Conservation (phyloP, 306 rosid genomes). For the Luffa aegyptiaca region DNA sequence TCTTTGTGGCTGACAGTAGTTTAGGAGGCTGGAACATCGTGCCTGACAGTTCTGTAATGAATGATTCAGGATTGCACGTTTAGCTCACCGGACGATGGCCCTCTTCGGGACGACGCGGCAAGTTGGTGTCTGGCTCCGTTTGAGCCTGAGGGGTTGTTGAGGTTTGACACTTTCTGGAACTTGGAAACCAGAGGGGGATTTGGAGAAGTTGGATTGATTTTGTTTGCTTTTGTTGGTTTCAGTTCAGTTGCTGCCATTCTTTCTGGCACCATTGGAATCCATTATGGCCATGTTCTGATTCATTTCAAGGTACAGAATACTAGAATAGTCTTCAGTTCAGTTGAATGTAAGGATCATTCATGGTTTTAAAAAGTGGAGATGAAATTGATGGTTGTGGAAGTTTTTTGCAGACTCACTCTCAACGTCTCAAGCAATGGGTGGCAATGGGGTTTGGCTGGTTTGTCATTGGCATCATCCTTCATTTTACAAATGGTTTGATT, state of each 20-base stretch:
- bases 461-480: slow-evolving; percentile 57
- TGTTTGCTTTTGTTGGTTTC: background rate
- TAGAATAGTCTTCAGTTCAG: background rate
- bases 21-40: background rate
- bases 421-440: slow-evolving; percentile 82
- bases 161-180: slow-evolving; percentile 20
- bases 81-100: slow-evolving; percentile 34
- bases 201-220: background rate
- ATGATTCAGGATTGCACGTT: slow-evolving; percentile 52
- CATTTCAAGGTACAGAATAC: slow-evolving; percentile 65
- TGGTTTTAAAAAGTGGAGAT: background rate
- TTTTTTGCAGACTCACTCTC: slow-evolving; percentile 46
- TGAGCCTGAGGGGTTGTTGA: slow-evolving; percentile 83
- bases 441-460: slow-evolving; percentile 54
- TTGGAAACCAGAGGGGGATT: background rate
- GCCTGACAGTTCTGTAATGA: background rate
- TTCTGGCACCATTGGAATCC: slow-evolving; percentile 74
- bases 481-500: slow-evolving; percentile 56
- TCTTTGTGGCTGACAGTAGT: too few species aligned
- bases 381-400: background rate
- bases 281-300: slow-evolving; percentile 75
- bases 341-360: background rate
- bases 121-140: slow-evolving; percentile 74
- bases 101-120: slow-evolving; percentile 51
- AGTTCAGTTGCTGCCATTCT: slow-evolving; percentile 73